Percentiles rank a stretch among this genome's conserved stretches.
Evolutionary conservation across 345 rosid genomes (phyloP).

Genomic region (Heritiera fomes): DNA sequence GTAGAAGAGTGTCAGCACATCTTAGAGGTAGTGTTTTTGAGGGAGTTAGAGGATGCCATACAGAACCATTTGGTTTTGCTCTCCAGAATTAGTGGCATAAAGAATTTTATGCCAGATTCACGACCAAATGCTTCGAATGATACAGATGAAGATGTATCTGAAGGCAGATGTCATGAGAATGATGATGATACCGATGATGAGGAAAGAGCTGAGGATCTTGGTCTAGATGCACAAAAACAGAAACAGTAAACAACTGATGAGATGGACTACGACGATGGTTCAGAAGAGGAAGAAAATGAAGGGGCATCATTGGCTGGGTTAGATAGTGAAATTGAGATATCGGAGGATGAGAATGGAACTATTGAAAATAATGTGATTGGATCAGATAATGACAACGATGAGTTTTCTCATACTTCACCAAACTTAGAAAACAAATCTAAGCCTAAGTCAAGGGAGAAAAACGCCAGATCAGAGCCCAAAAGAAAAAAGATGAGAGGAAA

Average conservation of each 20-base stretch:
- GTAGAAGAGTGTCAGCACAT: conserved; percentile 66
- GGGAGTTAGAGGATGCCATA: conserved; percentile 91
- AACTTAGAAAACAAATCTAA: conserved; percentile 14
- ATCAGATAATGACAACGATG: conserved; percentile 20
- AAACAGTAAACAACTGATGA: conserved; percentile 57
- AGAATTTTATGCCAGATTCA: conserved; percentile 39
- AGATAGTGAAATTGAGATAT: conserved; percentile 31
- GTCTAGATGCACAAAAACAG: conserved; percentile 67
- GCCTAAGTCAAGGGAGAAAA: conserved; percentile 35
- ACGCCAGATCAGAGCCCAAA: conserved; percentile 31
- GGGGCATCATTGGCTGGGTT: conserved; percentile 32
- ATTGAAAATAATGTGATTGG: conserved; percentile 37
- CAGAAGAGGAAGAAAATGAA: conserved; percentile 45
- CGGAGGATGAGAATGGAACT: conserved; percentile 38
- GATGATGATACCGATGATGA: conserved; percentile 40
- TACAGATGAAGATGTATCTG: conserved; percentile 51
- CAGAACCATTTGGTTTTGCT: conserved; percentile 70
- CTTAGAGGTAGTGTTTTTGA: conserved; percentile 50
- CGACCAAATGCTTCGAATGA: conserved; percentile 43
- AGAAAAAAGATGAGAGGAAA: conserved; percentile 36
- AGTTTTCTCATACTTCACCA: conserved; percentile 22
- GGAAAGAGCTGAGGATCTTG: conserved; percentile 76
- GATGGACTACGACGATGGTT: conserved; percentile 69
- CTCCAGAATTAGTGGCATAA: conserved; percentile 69
- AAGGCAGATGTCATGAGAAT: conserved; percentile 32